phyloP scores from a whole-genome alignment of 768 basidiomycete species.

The Serendipita indica region DNA sequence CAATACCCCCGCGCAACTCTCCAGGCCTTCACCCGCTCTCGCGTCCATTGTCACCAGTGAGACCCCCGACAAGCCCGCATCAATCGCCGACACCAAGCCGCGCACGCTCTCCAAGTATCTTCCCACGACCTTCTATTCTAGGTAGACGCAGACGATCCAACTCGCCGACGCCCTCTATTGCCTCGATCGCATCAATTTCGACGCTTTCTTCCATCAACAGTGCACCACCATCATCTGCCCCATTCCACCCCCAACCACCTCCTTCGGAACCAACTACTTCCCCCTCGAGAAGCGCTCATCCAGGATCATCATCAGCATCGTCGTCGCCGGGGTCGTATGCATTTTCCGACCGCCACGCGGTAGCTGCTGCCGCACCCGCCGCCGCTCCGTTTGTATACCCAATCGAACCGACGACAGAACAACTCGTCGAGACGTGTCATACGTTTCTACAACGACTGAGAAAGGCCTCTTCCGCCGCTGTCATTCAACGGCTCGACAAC shows the following conservation, averaged over 20 bases:
- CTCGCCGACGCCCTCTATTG: neutral
- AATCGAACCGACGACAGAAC: constrained; percentile 30
- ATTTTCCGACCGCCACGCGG: neutral
- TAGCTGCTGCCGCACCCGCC: neutral
- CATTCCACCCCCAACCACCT: neutral
- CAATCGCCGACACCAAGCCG: neutral
- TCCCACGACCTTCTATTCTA: neutral
- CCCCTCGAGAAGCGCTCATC: neutral
- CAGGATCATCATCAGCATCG: neutral
- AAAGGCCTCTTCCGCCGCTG: constrained; percentile 77
- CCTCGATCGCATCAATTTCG: neutral
- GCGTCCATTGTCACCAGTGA: neutral
- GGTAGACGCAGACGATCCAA: neutral
- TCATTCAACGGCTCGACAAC: constrained; percentile 70
- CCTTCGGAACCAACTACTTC: neutral
- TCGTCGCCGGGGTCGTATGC: neutral
- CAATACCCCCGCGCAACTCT: neutral
- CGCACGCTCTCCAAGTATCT: neutral
- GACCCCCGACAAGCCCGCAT: neutral
- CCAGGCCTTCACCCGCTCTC: neutral
- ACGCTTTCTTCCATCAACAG: neutral
- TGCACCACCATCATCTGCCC: neutral
- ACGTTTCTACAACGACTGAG: constrained; percentile 46
- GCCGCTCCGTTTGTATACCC: constrained; percentile 8
- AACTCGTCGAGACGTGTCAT: constrained; percentile 43